Evolutionary conservation across 2,329 filamentous ascomycete species (phyloP), one percentile per base, ranked within the genome.

Genomic region (Sarocladium brachiariae): DNA sequence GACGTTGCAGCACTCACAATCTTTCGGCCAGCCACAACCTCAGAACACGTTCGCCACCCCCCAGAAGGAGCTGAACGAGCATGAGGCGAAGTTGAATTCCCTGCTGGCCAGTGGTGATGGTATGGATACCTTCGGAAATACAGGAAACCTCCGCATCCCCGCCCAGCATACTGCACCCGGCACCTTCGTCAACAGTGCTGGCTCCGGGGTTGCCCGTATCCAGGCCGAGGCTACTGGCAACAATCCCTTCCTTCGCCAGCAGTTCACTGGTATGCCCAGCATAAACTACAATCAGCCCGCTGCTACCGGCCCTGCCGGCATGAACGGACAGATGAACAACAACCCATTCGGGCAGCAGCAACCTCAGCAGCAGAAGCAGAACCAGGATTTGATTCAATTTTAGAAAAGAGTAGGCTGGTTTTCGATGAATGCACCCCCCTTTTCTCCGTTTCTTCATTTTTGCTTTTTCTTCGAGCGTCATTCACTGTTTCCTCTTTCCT

Each of bases 61-160:
- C 1, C 78, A 77, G 59, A 80, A 72, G 60, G 74, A 79, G 54
- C 61, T 82, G 57, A 81, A 68, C 59, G 79, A 81, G 63, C 83
- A 84, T 65, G 78, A 84, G 63, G 83, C 86, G 19, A 86, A 81
- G 62, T 85, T 99, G 57, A 97, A 97, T 64, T 80, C 87, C 1
- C 81, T 99, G 30, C 81, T 99, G 39, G 80, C 90, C 2, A 83
- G 79, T 21, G 91, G 93, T 56, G 93, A 99, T 52, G 93, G 93
- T 21, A 87, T 95, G 74, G 93, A 99, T 64, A 99, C 93, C 0
- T 99, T 95, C 65, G 93, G 93, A 57, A 99, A 99, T 66, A 89
- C 89, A n/a, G 93, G 93, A 58, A 89, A 97, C 56, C 77, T 96
- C 43, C 90, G 93, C 67, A 95, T 99, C 56, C 93, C 93, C 1